Evolutionary conservation across 495 filamentous ascomycete species (phyloP).

Genomic region (Monascus purpureus): DNA sequence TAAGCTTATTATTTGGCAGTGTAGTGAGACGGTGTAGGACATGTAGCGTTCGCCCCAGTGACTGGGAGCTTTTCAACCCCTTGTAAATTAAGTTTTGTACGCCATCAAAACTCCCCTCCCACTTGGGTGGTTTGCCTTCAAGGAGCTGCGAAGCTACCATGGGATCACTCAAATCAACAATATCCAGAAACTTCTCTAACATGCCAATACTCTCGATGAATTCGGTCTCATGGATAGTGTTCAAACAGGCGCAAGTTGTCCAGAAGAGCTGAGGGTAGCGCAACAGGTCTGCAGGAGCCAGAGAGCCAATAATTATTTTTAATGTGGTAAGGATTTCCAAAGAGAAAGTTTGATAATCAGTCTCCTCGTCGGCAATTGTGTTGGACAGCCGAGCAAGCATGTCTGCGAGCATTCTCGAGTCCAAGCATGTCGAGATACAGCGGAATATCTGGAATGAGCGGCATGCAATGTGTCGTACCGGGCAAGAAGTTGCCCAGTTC

Average conservation of each 20-base stretch:
- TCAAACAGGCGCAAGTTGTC: slow-evolving; percentile 89
- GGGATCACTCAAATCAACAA: slow-evolving; percentile 65
- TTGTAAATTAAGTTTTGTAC: slow-evolving; percentile 79
- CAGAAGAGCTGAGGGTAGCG: slow-evolving; percentile 92
- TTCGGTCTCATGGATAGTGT: slow-evolving; percentile 90
- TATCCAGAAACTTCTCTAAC: slow-evolving; percentile 75
- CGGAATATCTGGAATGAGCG: slow-evolving; percentile 96
- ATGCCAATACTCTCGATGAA: slow-evolving; percentile 84
- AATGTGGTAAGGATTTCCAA: slow-evolving; percentile 95
- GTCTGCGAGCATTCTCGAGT: slow-evolving; percentile 85
- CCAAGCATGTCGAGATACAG: slow-evolving; percentile 77
- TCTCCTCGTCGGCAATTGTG: slow-evolving; percentile 84
- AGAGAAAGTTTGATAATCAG: slow-evolving; percentile 87
- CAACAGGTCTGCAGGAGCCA: slow-evolving; percentile 65
- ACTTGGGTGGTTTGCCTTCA: slow-evolving; percentile 67
- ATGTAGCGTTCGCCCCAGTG: slow-evolving; percentile 60
- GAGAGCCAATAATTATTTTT: slow-evolving; percentile 71
- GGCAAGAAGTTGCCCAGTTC: slow-evolving; percentile 91
- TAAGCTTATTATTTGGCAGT: slow-evolving; percentile 65
- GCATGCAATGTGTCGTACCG: slow-evolving; percentile 90
- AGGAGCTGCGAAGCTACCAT: slow-evolving; percentile 52
- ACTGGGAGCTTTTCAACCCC: slow-evolving; percentile 75
- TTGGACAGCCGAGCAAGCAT: slow-evolving; percentile 92
- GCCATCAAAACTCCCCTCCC: slow-evolving; percentile 84
- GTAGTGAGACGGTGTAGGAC: slow-evolving; percentile 64